Percentiles rank a stretch among this genome's conserved stretches.
Evolutionary conservation across 2,329 filamentous ascomycete species (phyloP).

Genomic region (Neurospora sp.): DNA sequence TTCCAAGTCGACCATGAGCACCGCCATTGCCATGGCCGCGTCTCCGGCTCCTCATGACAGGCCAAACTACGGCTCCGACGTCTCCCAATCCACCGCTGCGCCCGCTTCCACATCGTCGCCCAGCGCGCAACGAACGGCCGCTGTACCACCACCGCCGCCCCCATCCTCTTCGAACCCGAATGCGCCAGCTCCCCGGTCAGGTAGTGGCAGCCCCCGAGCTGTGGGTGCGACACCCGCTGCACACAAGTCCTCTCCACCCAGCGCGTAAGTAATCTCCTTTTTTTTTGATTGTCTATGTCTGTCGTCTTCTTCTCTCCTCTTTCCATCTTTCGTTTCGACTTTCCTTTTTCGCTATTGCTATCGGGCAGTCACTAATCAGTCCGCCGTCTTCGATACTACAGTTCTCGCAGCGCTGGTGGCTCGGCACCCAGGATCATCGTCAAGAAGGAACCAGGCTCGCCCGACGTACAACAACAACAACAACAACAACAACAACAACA

Average conservation of each 20-base stretch:
- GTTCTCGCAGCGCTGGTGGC: conserved; percentile 44
- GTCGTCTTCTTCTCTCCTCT: conserved; percentile 7
- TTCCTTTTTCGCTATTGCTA: conserved; percentile 9
- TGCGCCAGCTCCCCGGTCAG: conserved; percentile 36
- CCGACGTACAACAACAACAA: conserved; percentile 43
- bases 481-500: not conserved
- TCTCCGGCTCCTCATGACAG: conserved; percentile 59
- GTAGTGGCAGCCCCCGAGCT: conserved; percentile 45
- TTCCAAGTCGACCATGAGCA: conserved; percentile 45
- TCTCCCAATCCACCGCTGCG: conserved; percentile 27
- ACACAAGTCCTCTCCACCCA: conserved; percentile 47
- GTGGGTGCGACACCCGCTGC: conserved; percentile 24
- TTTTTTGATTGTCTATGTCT: not conserved
- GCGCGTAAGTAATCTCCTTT: conserved; percentile 40
- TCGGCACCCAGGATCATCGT: conserved; percentile 71
- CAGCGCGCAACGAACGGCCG: conserved; percentile 32
- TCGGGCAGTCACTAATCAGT: conserved; percentile 13
- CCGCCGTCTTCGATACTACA: conserved; percentile 19
- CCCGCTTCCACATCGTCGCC: conserved; percentile 30
- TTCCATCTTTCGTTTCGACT: conserved; percentile 1
- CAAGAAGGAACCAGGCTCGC: conserved; percentile 92
- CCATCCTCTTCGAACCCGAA: conserved; percentile 30
- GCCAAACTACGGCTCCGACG: conserved; percentile 44
- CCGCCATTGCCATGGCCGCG: conserved; percentile 59
- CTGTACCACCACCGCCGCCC: conserved; percentile 20